These are phyloP conservation scores for Entomortierella lignicola DNA, from an alignment of 192 early-diverging fungal species.

Conservation along the genomic window DNA sequence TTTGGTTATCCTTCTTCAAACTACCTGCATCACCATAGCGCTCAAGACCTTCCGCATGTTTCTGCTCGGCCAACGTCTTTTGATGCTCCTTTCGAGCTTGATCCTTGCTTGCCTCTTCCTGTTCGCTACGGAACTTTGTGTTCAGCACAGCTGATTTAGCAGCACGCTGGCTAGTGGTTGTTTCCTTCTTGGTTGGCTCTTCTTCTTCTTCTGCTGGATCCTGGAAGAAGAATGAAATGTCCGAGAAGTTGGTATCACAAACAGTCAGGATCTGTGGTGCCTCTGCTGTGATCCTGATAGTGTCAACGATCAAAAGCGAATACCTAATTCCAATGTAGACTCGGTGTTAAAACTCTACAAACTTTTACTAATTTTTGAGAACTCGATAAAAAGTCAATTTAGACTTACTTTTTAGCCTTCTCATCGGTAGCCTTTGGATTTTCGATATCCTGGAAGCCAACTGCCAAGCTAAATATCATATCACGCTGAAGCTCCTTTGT, in stretches of 20 bases:
- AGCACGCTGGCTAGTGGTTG: slow-evolving; percentile 38
- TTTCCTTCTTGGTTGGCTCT: slow-evolving; percentile 22
- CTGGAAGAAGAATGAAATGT: slow-evolving; percentile 67
- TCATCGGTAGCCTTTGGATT: slow-evolving; percentile 80
- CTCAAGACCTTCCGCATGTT: slow-evolving; percentile 82
- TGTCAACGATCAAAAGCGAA: slow-evolving; percentile 87
- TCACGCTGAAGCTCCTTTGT: slow-evolving; percentile 72
- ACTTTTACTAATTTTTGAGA: too few relatives aligned
- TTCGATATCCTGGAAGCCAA: slow-evolving; percentile 88
- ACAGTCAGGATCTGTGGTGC: slow-evolving; percentile 70
- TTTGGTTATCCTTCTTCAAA: slow-evolving; percentile 71
- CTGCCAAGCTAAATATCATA: slow-evolving; percentile 86
- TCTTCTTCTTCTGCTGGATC: slow-evolving; percentile 57
- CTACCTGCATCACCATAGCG: slow-evolving; percentile 77
- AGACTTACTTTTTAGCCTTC: slow-evolving; percentile 69
- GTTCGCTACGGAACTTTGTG: slow-evolving; percentile 84
- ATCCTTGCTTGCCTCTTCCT: slow-evolving; percentile 82
- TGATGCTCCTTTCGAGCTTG: slow-evolving; percentile 89
- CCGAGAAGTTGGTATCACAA: slow-evolving; percentile 63
- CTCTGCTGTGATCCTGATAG: slow-evolving; percentile 78
- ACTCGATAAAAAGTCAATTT: too few relatives aligned
- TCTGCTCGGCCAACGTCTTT: slow-evolving; percentile 81
- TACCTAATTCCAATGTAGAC: slow-evolving; percentile 59
- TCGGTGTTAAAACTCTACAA: too few relatives aligned
- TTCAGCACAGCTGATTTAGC: slow-evolving; percentile 76